phyloP scores from a whole-genome alignment of 1,284 basidiomycete species.

The Grifola frondosa region DNA sequence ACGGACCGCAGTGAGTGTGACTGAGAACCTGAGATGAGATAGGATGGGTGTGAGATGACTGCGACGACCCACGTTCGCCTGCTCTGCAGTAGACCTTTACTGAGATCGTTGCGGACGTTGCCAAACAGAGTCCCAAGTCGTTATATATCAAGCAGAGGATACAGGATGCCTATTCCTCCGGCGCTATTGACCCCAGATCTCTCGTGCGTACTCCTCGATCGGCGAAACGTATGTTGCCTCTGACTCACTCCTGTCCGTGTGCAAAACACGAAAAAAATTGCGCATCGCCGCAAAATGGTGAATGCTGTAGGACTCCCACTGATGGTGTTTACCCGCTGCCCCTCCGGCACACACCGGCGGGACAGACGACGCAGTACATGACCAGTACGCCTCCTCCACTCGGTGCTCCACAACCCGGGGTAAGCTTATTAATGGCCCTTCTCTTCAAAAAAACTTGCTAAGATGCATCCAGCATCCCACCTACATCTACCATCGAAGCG shows the following conservation, averaged over 20 bases:
- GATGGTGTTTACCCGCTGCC: slow-evolving; percentile 24
- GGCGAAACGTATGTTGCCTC: too few species aligned
- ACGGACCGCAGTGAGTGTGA: neutral
- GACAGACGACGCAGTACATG: slow-evolving; percentile 16
- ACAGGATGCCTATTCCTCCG: slow-evolving; percentile 31
- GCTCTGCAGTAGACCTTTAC: too few species aligned
- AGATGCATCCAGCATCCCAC: slow-evolving; percentile 14
- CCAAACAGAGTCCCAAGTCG: too few species aligned
- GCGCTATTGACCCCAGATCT: slow-evolving; percentile 26
- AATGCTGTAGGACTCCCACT: slow-evolving; percentile 18
- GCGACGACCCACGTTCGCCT: slow-evolving; percentile 14
- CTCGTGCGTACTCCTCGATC: slow-evolving; percentile 22
- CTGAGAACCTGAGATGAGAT: slow-evolving; percentile 10
- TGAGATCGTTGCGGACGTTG: too few species aligned
- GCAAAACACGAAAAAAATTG: too few species aligned
- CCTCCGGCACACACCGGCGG: slow-evolving; percentile 19
- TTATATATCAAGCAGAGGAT: slow-evolving; percentile 7
- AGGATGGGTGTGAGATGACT: slow-evolving; percentile 4
- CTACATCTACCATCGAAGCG: slow-evolving; percentile 55
- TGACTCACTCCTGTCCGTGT: neutral
- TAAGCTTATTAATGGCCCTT: slow-evolving; percentile 1
- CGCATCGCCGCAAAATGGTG: too few species aligned
- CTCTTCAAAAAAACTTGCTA: neutral
- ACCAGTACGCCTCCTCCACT: slow-evolving; percentile 11
- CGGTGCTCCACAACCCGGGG: slow-evolving; percentile 14